Evolutionary conservation across 768 basidiomycete genomes (phyloP), one percentile per base, ranked within the genome.

Genomic region (Boletus pseudopeckii): DNA sequence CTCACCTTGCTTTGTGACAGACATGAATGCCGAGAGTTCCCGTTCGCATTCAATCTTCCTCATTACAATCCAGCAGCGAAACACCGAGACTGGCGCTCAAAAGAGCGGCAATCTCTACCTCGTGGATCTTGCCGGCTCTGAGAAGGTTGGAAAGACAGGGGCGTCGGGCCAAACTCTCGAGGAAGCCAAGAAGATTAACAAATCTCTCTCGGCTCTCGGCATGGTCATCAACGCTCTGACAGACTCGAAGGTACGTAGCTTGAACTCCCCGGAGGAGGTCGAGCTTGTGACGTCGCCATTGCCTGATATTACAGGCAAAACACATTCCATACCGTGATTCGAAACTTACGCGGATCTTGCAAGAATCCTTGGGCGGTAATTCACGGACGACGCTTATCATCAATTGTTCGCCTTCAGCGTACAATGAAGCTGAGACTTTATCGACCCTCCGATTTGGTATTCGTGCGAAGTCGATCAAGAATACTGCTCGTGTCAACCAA

Each of bases 401-500:
- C 74, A 99, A 98, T 73, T 98, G 97, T 67, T 99, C 97, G 17
- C 97, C 97, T 17, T 95, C 93, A 1, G 86, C 91, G 0, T 99
- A 94, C 76, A 99, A 99, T 66, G 97, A 98, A 70, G 78, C 91
- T 3, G 97, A 99, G 72, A 99, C 97, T 0, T 78, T 99, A 33
- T 90, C 88, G 3, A 99, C 97, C 4, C 83, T 99, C n/a, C 88
- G 97, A 24, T 99, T 99, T 71, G 97, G 97, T 78, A 98, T 98
- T 69, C 92, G 97, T 59, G 96, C 97, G n/a, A 99, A 99, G 74
- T 91, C 92, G n/a, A 99, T 99, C 84, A 98, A 98, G 90, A 99
- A 99, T 73, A 92, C 90, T 56, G 97, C 97, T 56, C 90, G 97
- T 43, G 92, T 99, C 75, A 99, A 99, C 71, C 93, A 94, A 49